Conservation (phyloP, 2,329 filamentous ascomycete species). For the Xylaria sp. region DNA sequence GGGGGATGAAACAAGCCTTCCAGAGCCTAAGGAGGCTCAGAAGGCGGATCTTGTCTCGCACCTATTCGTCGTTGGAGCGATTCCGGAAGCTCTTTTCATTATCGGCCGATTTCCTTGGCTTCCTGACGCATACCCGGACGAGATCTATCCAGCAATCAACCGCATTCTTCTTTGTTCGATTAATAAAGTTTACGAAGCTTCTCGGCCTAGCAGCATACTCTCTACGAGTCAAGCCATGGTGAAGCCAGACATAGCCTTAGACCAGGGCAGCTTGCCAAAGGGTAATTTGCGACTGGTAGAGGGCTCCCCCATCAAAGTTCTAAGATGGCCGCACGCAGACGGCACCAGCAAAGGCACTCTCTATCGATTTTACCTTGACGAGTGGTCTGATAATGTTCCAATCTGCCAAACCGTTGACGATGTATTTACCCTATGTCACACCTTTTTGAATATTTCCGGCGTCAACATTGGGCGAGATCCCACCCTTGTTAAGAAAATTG, state of each 20-base stretch:
- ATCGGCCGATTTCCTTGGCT: conserved; percentile 93
- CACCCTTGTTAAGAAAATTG: conserved; percentile 76
- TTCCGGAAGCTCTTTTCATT: conserved; percentile 92
- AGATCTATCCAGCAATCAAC: conserved; percentile 77
- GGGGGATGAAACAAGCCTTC: conserved; percentile 58
- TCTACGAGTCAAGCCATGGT: conserved; percentile 42
- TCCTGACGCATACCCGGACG: conserved; percentile 80
- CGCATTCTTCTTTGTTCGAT: conserved; percentile 85
- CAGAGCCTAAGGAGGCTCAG: conserved; percentile 78
- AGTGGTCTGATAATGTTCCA: conserved; percentile 93
- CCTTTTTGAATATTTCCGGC: conserved; percentile 83
- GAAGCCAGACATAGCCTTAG: conserved; percentile 53
- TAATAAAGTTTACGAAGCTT: conserved; percentile 69
- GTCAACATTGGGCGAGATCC: conserved; percentile 88
- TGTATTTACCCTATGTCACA: conserved; percentile 83
- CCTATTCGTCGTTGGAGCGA: conserved; percentile 85
- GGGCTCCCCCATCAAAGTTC: conserved; percentile 66
- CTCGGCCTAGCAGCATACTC: conserved; percentile 39
- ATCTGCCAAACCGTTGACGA: conserved; percentile 91
- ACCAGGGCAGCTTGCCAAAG: conserved; percentile 72
- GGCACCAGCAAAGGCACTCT: conserved; percentile 77
- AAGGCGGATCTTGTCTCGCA: conserved; percentile 86
- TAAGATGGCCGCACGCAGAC: conserved; percentile 86
- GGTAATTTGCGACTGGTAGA: conserved; percentile 69
- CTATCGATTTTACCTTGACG: conserved; percentile 96